A percentile compares a stretch with the other conserved stretches of the same genome.
Evolutionary conservation across 2,329 filamentous ascomycete genomes (phyloP).

Genomic region (Pseudogymnoascus sp.): DNA sequence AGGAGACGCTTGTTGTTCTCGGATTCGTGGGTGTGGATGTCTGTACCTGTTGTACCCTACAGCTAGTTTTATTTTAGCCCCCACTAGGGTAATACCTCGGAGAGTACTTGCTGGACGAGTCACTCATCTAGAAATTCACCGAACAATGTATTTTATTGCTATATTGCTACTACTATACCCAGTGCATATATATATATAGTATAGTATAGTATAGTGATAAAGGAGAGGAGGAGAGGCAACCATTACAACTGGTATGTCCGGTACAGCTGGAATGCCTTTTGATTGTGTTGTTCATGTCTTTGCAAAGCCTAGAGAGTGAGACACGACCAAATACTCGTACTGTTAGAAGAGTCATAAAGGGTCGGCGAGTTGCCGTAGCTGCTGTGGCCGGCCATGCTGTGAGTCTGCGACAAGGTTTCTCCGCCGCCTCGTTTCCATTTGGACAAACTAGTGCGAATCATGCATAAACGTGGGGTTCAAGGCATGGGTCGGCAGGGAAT

Average conservation of each 20-base stretch:
- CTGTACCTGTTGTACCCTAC: background rate
- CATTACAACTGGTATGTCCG: background rate
- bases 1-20: background rate
- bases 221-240: background rate
- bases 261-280: background rate
- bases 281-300: background rate
- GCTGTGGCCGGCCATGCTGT: background rate
- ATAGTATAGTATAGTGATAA: background rate
- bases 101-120: background rate
- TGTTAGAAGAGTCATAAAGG: background rate
- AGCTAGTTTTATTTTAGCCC: background rate
- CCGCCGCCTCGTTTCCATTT: background rate
- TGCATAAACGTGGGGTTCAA: conserved; percentile 6
- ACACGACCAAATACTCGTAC: background rate
- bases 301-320: background rate
- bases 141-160: background rate
- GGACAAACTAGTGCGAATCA: conserved; percentile 1
- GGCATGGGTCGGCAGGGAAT: background rate
- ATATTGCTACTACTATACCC: background rate
- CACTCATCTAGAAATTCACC: background rate
- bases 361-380: background rate
- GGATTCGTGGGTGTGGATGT: background rate
- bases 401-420: conserved; percentile 1
- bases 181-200: background rate
- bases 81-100: background rate